phyloP scores from a whole-genome alignment of 805 yeast species.

The Candida pseudoglaebosa region DNA sequence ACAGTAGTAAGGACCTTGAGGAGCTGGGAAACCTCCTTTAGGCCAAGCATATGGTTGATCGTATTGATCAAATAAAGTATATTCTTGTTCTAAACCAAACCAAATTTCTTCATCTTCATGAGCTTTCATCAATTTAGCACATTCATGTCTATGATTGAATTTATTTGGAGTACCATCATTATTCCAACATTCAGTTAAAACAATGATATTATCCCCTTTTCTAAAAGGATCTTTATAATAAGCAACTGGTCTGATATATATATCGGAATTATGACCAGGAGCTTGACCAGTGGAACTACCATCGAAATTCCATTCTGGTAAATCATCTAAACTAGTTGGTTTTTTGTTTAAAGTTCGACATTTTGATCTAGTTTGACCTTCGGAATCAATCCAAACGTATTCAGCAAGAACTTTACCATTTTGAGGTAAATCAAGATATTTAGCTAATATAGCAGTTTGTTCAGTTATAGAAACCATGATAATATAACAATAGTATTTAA shows the following conservation, averaged over 20 bases:
- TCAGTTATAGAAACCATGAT: conserved; percentile 46
- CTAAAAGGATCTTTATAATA: conserved; percentile 96
- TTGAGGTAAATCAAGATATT: conserved; percentile 82
- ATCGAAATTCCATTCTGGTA: conserved; percentile 99
- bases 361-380: conserved; percentile 88
- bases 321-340: conserved; percentile 71
- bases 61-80: conserved; percentile 88
- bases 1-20: conserved; percentile 99
- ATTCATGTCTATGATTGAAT: conserved; percentile 96
- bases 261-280: conserved; percentile 95
- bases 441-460: conserved; percentile 77
- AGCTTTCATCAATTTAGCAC: conserved; percentile 91
- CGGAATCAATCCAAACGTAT: conserved; percentile 96
- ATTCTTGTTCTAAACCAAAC: conserved; percentile 99
- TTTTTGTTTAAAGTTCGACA: conserved; percentile 77
- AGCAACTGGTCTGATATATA: conserved; percentile 93
- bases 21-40: conserved; percentile 99
- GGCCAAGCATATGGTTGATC: conserved; percentile 98
- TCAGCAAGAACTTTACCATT: conserved; percentile 87
- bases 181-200: conserved; percentile 95
- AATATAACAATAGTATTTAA: no score
- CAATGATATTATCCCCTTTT: conserved; percentile 94
- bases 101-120: conserved; percentile 81
- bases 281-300: conserved; percentile 99
- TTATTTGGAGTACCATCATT: conserved; percentile 99